Percentiles rank a stretch among this genome's conserved stretches.
Conservation (phyloP, 768 basidiomycete species). For the Amanita pallidorosea region DNA sequence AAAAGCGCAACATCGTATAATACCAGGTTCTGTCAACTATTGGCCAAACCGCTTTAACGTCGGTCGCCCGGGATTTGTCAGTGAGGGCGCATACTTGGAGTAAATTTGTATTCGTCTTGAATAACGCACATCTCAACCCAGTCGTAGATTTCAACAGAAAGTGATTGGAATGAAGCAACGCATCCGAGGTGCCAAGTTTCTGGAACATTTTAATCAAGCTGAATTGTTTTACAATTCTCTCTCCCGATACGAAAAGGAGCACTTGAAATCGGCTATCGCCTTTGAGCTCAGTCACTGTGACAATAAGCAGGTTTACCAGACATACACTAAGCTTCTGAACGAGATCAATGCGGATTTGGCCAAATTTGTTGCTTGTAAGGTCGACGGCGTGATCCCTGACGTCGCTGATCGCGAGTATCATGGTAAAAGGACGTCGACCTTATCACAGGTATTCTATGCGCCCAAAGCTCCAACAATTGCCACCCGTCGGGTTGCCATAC, state of each 20-base stretch:
- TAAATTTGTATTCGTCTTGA: constrained; percentile 15
- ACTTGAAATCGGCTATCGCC: constrained; percentile 57
- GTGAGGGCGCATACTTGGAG: constrained; percentile 51
- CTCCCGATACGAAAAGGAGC: constrained; percentile 52
- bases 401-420: constrained; percentile 42
- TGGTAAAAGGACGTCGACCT: constrained; percentile 38
- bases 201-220: constrained; percentile 68
- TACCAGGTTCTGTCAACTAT: constrained; percentile 57
- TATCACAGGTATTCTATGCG: constrained; percentile 50
- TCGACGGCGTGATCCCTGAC: constrained; percentile 50
- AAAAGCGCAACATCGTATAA: constrained; percentile 42
- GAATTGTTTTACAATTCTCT: constrained; percentile 84
- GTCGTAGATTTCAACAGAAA: constrained; percentile 34
- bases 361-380: constrained; percentile 49
- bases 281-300: constrained; percentile 85
- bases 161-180: constrained; percentile 46
- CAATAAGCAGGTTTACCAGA: constrained; percentile 58
- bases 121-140: constrained; percentile 9
- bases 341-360: constrained; percentile 71
- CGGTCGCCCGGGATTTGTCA: constrained; percentile 33
- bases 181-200: constrained; percentile 62
- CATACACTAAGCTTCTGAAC: constrained; percentile 57
- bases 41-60: constrained; percentile 66
- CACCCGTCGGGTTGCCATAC: constrained; percentile 65
- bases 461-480: constrained; percentile 49